phyloP scores from a whole-genome alignment of 2,329 filamentous ascomycete species.

The Neonectria magnoliae region DNA sequence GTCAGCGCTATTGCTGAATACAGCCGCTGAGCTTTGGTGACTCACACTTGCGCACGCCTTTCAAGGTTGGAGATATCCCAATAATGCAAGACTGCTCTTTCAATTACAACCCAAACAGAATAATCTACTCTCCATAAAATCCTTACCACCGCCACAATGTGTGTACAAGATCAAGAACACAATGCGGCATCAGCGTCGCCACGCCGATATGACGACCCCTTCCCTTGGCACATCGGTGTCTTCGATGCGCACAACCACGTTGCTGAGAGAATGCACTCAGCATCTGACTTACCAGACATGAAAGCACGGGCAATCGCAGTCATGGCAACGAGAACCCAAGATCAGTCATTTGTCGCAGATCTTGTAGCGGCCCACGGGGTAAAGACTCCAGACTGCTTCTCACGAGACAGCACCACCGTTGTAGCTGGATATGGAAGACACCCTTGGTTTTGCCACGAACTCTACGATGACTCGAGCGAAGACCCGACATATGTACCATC shows the following conservation, averaged over 20 bases:
- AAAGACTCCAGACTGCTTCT: neutral
- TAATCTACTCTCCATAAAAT: neutral
- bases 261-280: conserved; percentile 23
- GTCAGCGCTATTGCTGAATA: neutral
- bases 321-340: conserved; percentile 40
- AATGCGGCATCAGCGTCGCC: conserved; percentile 1
- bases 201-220: conserved; percentile 16
- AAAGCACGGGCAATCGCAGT: conserved; percentile 27
- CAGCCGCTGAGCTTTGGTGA: neutral
- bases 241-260: conserved; percentile 49
- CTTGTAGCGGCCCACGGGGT: conserved; percentile 21
- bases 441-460: conserved; percentile 40
- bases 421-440: conserved; percentile 38
- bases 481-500: conserved; percentile 10
- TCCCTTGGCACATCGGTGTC: conserved; percentile 36
- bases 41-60: neutral
- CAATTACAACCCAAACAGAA: neutral
- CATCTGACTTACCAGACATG: conserved; percentile 21
- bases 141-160: conserved; percentile 22
- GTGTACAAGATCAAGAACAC: conserved; percentile 19
- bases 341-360: conserved; percentile 27
- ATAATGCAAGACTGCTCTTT: neutral
- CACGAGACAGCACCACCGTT: conserved; percentile 9
- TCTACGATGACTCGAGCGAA: conserved; percentile 27
- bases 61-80: neutral